phyloP scores from a whole-genome alignment of 1,139 yeast genomes.

The Hemisphaericaspora xylanilytica region DNA sequence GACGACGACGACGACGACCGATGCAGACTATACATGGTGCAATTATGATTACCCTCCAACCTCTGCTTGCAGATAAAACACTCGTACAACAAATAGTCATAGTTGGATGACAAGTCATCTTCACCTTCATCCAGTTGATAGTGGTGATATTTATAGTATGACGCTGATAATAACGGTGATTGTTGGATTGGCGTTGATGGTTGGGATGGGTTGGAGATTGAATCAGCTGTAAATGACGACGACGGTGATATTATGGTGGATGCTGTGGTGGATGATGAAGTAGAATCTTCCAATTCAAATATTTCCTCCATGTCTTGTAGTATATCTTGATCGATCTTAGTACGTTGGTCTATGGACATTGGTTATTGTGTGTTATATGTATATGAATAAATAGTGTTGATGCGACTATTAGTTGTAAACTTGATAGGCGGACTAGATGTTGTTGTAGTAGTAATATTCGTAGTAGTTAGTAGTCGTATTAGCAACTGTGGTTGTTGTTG shows the following conservation, averaged over 20 bases:
- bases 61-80: slow-evolving; percentile 16
- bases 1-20: too few relatives aligned
- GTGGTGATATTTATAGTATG: slow-evolving; percentile 3
- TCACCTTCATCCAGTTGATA: slow-evolving; percentile 1
- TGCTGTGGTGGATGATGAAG: background rate
- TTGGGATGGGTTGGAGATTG: slow-evolving; percentile 1
- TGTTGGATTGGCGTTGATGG: slow-evolving; percentile 3
- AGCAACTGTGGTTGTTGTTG: too few relatives aligned
- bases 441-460: too few relatives aligned
- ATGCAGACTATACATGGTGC: background rate
- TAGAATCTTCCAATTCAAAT: slow-evolving; percentile 6
- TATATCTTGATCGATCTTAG: background rate
- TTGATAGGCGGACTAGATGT: too few relatives aligned
- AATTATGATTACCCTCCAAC: slow-evolving; percentile 4
- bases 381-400: background rate
- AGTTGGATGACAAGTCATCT: slow-evolving; percentile 2
- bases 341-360: background rate
- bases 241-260: slow-evolving; percentile 2
- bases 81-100: slow-evolving; percentile 12
- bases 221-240: slow-evolving; percentile 1
- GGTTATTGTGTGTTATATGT: background rate
- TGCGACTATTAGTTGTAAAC: background rate
- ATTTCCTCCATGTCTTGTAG: slow-evolving; percentile 5
- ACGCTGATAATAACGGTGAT: slow-evolving; percentile 6
- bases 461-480: too few relatives aligned